A percentile compares a stretch with the other conserved stretches of the same genome.
Conservation (phyloP, 1,284 basidiomycete genomes). For the Peniophora sp. region DNA sequence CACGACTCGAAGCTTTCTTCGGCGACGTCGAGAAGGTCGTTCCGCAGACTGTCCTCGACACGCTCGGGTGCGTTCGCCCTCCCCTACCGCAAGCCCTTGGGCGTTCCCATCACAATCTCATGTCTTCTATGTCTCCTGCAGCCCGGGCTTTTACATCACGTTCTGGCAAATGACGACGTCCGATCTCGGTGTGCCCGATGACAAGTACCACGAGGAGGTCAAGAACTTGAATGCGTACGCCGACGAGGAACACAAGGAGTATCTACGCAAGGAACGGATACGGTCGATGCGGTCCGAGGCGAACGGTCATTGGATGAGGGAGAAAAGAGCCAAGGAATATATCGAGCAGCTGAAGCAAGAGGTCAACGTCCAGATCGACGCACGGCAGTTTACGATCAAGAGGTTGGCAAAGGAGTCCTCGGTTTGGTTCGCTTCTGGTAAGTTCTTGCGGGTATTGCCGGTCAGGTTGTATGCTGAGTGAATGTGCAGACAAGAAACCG, state of each 20-base stretch:
- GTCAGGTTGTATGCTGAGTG: neutral
- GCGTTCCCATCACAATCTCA: neutral
- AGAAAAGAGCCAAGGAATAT: conserved; percentile 55
- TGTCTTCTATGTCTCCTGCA: conserved; percentile 22
- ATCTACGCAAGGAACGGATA: conserved; percentile 46
- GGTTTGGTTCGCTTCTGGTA: conserved; percentile 82
- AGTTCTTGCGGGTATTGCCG: neutral
- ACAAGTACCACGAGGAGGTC: conserved; percentile 65
- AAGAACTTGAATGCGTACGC: conserved; percentile 49
- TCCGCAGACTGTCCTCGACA: conserved; percentile 52
- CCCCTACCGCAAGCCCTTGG: neutral
- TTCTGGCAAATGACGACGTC: conserved; percentile 94
- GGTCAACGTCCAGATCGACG: conserved; percentile 69
- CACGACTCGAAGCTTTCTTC: conserved; percentile 61
- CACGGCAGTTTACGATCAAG: conserved; percentile 66
- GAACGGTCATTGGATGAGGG: conserved; percentile 45
- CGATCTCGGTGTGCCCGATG: conserved; percentile 70
- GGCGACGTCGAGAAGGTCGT: conserved; percentile 63
- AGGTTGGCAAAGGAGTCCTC: conserved; percentile 76
- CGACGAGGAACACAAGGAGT: conserved; percentile 53
- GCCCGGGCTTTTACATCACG: conserved; percentile 84
- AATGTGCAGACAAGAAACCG: conserved; percentile 36
- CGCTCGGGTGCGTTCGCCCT: conserved; percentile 56
- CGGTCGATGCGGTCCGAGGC: conserved; percentile 47
- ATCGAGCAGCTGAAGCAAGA: conserved; percentile 54